A percentile compares a stretch with the other conserved stretches of the same genome.
Evolutionary conservation across 306 rosid genomes (phyloP).

Genomic region (Acmispon strigosus): DNA sequence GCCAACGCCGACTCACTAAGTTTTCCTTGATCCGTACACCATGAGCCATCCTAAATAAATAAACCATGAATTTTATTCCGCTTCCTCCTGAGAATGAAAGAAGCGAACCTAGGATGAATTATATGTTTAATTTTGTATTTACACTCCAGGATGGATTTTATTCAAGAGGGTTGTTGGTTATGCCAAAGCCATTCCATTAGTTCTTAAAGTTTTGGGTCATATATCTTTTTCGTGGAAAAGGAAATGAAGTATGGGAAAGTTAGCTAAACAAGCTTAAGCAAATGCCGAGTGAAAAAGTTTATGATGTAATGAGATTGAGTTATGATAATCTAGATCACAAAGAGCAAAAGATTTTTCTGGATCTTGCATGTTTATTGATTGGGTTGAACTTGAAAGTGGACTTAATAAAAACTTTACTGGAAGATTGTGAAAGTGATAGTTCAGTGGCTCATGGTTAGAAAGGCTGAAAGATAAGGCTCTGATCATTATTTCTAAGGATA

Average conservation of each 20-base stretch:
- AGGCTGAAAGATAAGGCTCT: constrained; percentile 21
- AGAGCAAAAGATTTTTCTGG: background rate
- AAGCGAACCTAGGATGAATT: too few relatives aligned
- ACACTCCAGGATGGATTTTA: too few relatives aligned
- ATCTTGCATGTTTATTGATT: constrained; percentile 2
- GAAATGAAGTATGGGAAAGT: constrained; percentile 14
- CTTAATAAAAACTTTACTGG: background rate
- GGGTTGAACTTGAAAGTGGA: background rate
- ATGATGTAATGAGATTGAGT: background rate
- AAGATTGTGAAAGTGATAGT: background rate
- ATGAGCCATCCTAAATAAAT: too few relatives aligned
- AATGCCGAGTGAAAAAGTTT: background rate
- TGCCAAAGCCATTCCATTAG: constrained; percentile 12
- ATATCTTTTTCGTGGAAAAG: constrained; percentile 7
- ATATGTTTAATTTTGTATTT: too few relatives aligned
- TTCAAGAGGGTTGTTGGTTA: background rate
- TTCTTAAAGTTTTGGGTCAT: constrained; percentile 12
- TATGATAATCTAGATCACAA: background rate
- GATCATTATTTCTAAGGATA: background rate
- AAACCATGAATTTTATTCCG: too few relatives aligned
- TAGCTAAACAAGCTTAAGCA: background rate
- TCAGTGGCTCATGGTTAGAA: background rate
- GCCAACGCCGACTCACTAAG: too few relatives aligned
- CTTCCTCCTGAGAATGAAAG: too few relatives aligned
- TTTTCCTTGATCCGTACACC: too few relatives aligned